Conservation (phyloP, 208 protist species). For the Acanthamoeba lenticulata region DNA sequence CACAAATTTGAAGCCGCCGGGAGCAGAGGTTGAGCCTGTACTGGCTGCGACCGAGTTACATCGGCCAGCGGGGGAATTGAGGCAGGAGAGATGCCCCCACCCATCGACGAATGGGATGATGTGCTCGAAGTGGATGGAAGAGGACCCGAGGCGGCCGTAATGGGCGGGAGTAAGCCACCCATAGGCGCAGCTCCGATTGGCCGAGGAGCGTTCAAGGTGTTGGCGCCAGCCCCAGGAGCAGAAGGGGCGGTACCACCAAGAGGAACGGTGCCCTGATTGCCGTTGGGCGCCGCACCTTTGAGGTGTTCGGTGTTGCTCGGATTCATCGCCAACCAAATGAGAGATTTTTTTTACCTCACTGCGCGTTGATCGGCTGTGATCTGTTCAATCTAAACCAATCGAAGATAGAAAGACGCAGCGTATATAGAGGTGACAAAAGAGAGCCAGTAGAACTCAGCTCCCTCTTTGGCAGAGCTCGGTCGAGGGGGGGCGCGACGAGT, state of each 20-base stretch:
- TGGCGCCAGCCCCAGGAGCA: background rate
- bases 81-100: background rate
- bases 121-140: background rate
- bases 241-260: background rate
- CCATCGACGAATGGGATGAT: background rate
- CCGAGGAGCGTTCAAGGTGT: conserved; percentile 11
- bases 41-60: background rate
- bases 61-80: conserved; percentile 7
- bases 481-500: too few relatives aligned
- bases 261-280: background rate
- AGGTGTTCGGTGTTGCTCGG: background rate
- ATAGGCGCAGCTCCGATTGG: background rate
- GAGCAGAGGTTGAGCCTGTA: background rate
- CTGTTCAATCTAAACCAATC: conserved; percentile 6
- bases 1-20: background rate
- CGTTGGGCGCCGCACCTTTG: background rate
- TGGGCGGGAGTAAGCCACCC: background rate
- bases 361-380: background rate
- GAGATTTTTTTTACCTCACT: background rate
- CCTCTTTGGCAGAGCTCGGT: too few relatives aligned
- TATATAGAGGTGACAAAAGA: background rate
- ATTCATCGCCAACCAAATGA: too few relatives aligned
- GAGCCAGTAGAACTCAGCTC: background rate
- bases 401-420: background rate
- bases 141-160: background rate